Evolutionary conservation across 2,329 filamentous ascomycete genomes (phyloP).

Genomic region (Pleurostoma richardsiae): DNA sequence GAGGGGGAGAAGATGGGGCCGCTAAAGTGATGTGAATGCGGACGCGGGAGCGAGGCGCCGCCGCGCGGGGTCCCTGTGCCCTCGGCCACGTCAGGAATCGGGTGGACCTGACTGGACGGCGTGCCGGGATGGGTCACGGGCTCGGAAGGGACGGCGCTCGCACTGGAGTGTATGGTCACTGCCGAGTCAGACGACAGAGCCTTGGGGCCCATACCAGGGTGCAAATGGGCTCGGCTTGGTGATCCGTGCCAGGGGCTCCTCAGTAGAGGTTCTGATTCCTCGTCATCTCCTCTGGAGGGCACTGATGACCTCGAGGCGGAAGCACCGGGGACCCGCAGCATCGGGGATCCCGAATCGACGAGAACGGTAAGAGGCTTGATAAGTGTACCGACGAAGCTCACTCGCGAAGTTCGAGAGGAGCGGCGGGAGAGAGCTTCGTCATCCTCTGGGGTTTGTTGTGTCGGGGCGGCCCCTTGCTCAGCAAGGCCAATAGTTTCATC

Average conservation of each 20-base stretch:
- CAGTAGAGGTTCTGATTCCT: slow-evolving; percentile 33
- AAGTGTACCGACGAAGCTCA: slow-evolving; percentile 34
- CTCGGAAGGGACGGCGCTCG: slow-evolving; percentile 19
- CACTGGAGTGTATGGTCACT: slow-evolving; percentile 13
- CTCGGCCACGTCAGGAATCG: slow-evolving; percentile 2
- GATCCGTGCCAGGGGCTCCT: slow-evolving; percentile 37
- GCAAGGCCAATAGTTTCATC: slow-evolving; percentile 59
- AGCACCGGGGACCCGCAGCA: slow-evolving; percentile 23
- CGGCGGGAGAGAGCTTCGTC: slow-evolving; percentile 32
- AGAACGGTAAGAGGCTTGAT: slow-evolving; percentile 29
- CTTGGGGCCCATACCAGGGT: slow-evolving; percentile 26
- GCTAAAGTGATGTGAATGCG: slow-evolving; percentile 31
- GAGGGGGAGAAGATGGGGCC: slow-evolving; percentile 54
- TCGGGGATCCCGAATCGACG: slow-evolving; percentile 28
- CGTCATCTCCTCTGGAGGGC: slow-evolving; percentile 17
- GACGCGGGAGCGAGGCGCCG: slow-evolving; percentile 22
- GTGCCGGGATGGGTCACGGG: slow-evolving; percentile 19
- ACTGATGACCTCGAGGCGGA: slow-evolving; percentile 19
- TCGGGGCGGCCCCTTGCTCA: slow-evolving; percentile 42
- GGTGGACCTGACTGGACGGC: slow-evolving; percentile 6
- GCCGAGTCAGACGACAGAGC: slow-evolving; percentile 26
- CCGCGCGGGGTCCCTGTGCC: slow-evolving; percentile 20
- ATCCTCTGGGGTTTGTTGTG: slow-evolving; percentile 19
- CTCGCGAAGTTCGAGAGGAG: slow-evolving; percentile 32
- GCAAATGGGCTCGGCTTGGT: slow-evolving; percentile 18